Evolutionary conservation across 495 filamentous ascomycete genomes (phyloP).

Genomic region (Diplogelasinospora grovesii): DNA sequence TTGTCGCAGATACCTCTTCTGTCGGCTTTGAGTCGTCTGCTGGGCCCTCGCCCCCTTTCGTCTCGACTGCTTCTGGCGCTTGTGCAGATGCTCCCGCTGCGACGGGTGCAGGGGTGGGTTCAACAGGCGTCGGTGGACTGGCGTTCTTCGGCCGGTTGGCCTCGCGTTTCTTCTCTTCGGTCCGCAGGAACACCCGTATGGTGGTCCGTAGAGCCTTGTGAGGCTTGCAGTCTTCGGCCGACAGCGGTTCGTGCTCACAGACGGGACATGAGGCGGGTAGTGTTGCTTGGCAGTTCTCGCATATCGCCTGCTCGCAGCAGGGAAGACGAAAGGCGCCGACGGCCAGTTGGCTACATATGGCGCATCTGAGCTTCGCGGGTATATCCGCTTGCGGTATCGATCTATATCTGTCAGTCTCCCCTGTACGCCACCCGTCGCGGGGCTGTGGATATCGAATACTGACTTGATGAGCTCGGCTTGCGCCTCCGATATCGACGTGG

Average conservation of each 20-base stretch:
- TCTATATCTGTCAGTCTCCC: slow-evolving; percentile 38
- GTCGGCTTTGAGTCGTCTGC: slow-evolving; percentile 1
- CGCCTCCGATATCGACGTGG: slow-evolving; percentile 20
- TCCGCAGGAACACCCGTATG: slow-evolving; percentile 79
- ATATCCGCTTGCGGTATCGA: slow-evolving; percentile 78
- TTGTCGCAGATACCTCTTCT: no score
- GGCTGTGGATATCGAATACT: background rate
- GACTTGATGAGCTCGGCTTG: slow-evolving; percentile 35
- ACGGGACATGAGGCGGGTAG: slow-evolving; percentile 80
- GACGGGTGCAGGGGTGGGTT: slow-evolving; percentile 22
- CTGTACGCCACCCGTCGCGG: background rate
- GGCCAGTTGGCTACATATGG: slow-evolving; percentile 85
- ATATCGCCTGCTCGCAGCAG: slow-evolving; percentile 94
- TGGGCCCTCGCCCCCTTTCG: slow-evolving; percentile 1
- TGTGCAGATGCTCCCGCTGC: slow-evolving; percentile 1
- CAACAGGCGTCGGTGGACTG: slow-evolving; percentile 39
- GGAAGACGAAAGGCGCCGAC: slow-evolving; percentile 84
- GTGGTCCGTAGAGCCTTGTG: slow-evolving; percentile 85
- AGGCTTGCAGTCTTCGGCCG: slow-evolving; percentile 76
- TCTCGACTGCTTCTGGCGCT: slow-evolving; percentile 12
- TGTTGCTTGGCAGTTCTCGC: slow-evolving; percentile 75
- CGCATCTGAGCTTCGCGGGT: slow-evolving; percentile 90
- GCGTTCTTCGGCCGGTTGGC: slow-evolving; percentile 47
- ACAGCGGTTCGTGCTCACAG: slow-evolving; percentile 83
- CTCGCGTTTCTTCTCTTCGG: slow-evolving; percentile 78